Evolutionary conservation across 768 basidiomycete genomes (phyloP), one percentile per base, ranked within the genome.

Genomic region (Hygrocybe punicea): DNA sequence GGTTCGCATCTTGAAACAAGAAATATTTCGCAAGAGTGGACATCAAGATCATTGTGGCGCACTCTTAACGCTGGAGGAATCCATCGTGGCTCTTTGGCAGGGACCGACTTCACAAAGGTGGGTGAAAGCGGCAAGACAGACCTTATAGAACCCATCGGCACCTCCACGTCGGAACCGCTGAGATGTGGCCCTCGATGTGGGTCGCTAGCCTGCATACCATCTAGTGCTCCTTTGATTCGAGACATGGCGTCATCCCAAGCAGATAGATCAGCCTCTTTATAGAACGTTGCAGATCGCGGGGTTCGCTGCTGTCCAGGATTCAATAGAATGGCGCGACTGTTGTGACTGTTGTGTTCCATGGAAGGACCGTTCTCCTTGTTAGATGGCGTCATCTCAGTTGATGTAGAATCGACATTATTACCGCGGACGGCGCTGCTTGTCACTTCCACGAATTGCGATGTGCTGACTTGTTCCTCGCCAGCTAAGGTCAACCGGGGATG

Each of bases 201-300:
- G 44, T 80, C 80, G 44, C 62, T 70, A 19, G 76, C 72, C 56
- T 85, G 86, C 84, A 88, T 87, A 29, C 78, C 80, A 65, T 83
- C 81, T 55, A 93, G 65, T 13, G 86, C 91, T 33, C 89, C 91
- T 65, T 86, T 93, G 65, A 93, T 92, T 40, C 91, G 83, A 6
- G 88, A 89, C 82, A 93, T 91, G 24, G 84, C 82, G 65, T 93
- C 89, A 65, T 90, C 84, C 59, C 93, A 71, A 16, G 89, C 81
- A 2, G 89, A 85, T 83, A 91, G 89, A 8, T 76, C 65, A 21
- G 81, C 74, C 60, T 81, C 81, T 58, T 76, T 79, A 67, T 79
- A 78, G 42, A 72, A 75, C 6, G 69, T 62, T 59, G 78, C 77
- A 21, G 50, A 67, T 40, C 81, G 76, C n/a, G 73, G 69, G 17